A percentile compares a stretch with the other conserved stretches of the same genome.
phyloP scores from a whole-genome alignment of 2,329 filamentous ascomycete genomes.

The Claviceps purpurea region DNA sequence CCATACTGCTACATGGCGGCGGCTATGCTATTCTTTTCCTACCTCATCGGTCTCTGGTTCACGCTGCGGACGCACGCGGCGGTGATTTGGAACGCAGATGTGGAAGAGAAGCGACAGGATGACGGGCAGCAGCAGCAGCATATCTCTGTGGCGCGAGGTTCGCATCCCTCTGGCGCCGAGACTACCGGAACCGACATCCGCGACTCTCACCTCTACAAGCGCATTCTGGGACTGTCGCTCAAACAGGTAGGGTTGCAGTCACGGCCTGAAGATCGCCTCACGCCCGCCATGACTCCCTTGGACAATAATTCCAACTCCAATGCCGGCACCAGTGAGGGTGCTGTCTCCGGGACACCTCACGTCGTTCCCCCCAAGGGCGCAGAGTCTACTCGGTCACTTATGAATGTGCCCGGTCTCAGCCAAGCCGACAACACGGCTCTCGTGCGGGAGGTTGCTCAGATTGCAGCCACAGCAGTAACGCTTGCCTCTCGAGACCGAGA shows the following conservation, averaged over 20 bases:
- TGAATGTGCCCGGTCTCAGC: slow-evolving; percentile 56
- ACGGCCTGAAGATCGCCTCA: slow-evolving; percentile 33
- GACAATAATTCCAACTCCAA: slow-evolving; percentile 25
- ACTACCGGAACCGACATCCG: slow-evolving; percentile 56
- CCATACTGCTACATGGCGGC: slow-evolving; percentile 90
- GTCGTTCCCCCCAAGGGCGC: slow-evolving; percentile 60
- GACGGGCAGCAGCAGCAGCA: slow-evolving; percentile 30
- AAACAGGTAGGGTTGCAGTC: slow-evolving; percentile 62
- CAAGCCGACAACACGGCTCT: slow-evolving; percentile 71
- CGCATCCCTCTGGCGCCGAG: slow-evolving; percentile 28
- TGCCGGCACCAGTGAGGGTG: slow-evolving; percentile 22
- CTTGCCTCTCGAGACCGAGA: slow-evolving; percentile 65
- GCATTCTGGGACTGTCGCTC: slow-evolving; percentile 80
- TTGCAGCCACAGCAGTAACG: slow-evolving; percentile 81
- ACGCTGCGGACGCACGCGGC: slow-evolving; percentile 91
- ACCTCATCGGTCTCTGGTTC: slow-evolving; percentile 88
- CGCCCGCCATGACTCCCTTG: slow-evolving; percentile 20
- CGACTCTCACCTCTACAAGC: slow-evolving; percentile 81
- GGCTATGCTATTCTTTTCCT: slow-evolving; percentile 75
- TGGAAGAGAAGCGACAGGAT: slow-evolving; percentile 60
- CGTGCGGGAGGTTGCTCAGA: slow-evolving; percentile 79
- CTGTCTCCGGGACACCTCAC: slow-evolving; percentile 44
- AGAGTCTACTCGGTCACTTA: slow-evolving; percentile 25
- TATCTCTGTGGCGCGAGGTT: slow-evolving; percentile 18
- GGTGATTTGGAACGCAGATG: slow-evolving; percentile 86